phyloP scores from a whole-genome alignment of 768 basidiomycete species.

The Coprinopsis marcescibilis region DNA sequence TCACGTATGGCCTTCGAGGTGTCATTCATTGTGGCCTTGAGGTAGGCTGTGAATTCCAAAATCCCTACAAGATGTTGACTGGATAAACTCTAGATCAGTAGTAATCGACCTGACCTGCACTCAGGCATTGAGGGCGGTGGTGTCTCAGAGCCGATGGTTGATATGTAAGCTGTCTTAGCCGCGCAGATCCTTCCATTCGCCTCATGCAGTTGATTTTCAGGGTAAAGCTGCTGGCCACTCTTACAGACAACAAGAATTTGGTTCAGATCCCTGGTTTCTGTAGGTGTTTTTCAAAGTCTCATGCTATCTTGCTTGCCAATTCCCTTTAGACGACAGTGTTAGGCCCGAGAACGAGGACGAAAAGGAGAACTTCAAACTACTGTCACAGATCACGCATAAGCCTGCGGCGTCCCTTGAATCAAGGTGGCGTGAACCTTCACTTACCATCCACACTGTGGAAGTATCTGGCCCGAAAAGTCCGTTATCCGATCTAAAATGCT shows the following conservation, averaged over 20 bases:
- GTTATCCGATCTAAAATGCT: constrained; percentile 16
- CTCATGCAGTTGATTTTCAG: constrained; percentile 27
- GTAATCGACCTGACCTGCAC: constrained; percentile 75
- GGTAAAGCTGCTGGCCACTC: constrained; percentile 70
- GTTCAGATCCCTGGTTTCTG: constrained; percentile 82
- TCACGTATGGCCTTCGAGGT: constrained; percentile 92
- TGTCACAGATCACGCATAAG: constrained; percentile 63
- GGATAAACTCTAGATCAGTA: constrained; percentile 49
- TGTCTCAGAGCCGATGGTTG: constrained; percentile 83
- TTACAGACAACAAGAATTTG: constrained; percentile 51
- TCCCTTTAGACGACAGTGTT: constrained; percentile 63
- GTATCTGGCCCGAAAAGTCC: constrained; percentile 78
- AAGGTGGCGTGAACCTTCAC: constrained; percentile 86
- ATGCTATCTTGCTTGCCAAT: neutral
- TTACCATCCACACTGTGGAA: constrained; percentile 82
- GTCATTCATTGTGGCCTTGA: constrained; percentile 85
- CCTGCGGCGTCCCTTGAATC: constrained; percentile 65
- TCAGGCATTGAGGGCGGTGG: constrained; percentile 94
- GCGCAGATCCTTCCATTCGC: neutral
- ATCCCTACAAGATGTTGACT: neutral
- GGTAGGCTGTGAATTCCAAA: constrained; percentile 29
- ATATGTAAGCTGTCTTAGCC: constrained; percentile 53
- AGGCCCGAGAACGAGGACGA: constrained; percentile 65
- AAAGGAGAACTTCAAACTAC: constrained; percentile 55
- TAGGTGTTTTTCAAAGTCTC: constrained; percentile 32